Evolutionary conservation across 768 basidiomycete genomes (phyloP).

Genomic region (Psilocybe subaeruginosa): DNA sequence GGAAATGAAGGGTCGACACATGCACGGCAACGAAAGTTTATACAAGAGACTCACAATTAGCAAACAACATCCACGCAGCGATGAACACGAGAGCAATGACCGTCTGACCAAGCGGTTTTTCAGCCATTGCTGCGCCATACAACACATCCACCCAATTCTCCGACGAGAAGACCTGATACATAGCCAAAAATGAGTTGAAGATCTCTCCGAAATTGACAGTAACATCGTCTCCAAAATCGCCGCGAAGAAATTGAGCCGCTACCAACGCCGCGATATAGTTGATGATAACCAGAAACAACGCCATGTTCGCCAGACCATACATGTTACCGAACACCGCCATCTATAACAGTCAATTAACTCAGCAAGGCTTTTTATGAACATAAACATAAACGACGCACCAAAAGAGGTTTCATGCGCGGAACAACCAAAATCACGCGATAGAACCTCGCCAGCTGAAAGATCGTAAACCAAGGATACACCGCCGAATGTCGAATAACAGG

Average conservation of each 20-base stretch:
- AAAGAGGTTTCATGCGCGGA: slow-evolving; percentile 85
- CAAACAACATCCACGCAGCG: slow-evolving; percentile 85
- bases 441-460: slow-evolving; percentile 85
- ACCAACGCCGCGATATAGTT: slow-evolving; percentile 87
- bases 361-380: neutral
- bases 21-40: neutral
- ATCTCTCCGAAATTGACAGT: slow-evolving; percentile 80
- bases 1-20: slow-evolving; percentile 1
- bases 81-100: slow-evolving; percentile 75
- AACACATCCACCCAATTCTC: slow-evolving; percentile 92
- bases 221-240: slow-evolving; percentile 60
- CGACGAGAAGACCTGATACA: slow-evolving; percentile 90
- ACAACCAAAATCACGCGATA: slow-evolving; percentile 91
- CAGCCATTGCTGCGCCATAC: slow-evolving; percentile 63
- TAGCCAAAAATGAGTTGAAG: slow-evolving; percentile 82
- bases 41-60: slow-evolving; percentile 70
- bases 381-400: slow-evolving; percentile 48
- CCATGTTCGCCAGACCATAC: slow-evolving; percentile 90
- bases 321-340: slow-evolving; percentile 90
- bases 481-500: slow-evolving; percentile 67
- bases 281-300: slow-evolving; percentile 84
- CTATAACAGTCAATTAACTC: slow-evolving; percentile 38
- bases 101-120: slow-evolving; percentile 67
- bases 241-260: slow-evolving; percentile 82
- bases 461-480: slow-evolving; percentile 87